Conservation (phyloP, 1,284 basidiomycete species). For the Tilletia walkeri region DNA sequence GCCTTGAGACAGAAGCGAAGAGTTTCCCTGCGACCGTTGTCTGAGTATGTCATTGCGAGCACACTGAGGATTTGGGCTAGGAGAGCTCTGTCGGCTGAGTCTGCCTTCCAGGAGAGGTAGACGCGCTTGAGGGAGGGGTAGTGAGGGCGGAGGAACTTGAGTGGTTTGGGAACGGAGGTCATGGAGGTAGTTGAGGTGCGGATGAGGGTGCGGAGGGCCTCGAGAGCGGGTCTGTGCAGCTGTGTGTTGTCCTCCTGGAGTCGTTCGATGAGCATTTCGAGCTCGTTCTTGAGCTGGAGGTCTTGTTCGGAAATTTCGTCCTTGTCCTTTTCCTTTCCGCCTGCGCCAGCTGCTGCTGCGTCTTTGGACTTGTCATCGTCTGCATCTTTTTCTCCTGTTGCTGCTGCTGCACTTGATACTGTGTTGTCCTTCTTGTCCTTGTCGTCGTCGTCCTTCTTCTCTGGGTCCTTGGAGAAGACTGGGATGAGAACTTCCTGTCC, state of each 20-base stretch:
- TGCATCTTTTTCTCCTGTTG: constrained; percentile 17
- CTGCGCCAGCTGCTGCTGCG: background rate
- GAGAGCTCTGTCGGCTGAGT: constrained; percentile 66
- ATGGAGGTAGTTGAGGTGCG: constrained; percentile 96
- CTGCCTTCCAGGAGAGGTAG: constrained; percentile 28
- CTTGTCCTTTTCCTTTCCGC: constrained; percentile 63
- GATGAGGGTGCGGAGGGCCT: constrained; percentile 89
- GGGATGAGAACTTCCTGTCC: constrained; percentile 7
- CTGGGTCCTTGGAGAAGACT: constrained; percentile 27
- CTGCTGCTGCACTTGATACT: background rate
- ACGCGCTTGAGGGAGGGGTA: constrained; percentile 73
- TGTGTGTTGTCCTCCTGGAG: constrained; percentile 82
- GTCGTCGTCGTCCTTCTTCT: constrained; percentile 37
- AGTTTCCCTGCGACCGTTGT: constrained; percentile 90
- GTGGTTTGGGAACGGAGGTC: constrained; percentile 99
- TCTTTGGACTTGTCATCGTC: constrained; percentile 37
- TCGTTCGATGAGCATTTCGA: constrained; percentile 96
- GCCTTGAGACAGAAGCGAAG: constrained; percentile 59
- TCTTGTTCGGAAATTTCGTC: constrained; percentile 89
- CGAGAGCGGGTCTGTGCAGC: constrained; percentile 85
- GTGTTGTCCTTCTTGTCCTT: constrained; percentile 27
- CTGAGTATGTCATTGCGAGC: constrained; percentile 99
- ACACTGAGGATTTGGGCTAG: constrained; percentile 99
- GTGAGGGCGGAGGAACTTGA: constrained; percentile 95
- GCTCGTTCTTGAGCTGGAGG: constrained; percentile 84